Percentiles rank a stretch among this genome's conserved stretches.
phyloP scores from a whole-genome alignment of 768 basidiomycete species.

The Pisolithus orientalis region DNA sequence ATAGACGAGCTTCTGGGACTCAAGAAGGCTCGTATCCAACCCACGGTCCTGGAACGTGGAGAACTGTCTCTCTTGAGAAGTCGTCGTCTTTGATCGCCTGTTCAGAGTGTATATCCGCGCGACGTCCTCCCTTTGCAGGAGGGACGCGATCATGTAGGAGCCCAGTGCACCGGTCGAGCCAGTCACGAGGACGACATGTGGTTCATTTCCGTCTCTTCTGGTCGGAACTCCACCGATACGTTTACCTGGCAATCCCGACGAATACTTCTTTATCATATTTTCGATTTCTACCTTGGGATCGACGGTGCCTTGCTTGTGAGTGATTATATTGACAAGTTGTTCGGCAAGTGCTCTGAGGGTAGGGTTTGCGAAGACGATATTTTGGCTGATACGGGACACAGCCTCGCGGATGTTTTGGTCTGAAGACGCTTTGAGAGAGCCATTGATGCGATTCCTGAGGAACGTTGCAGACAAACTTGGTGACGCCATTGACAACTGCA shows the following conservation, averaged over 20 bases:
- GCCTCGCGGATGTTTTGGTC: constrained; percentile 23
- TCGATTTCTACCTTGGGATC: constrained; percentile 23
- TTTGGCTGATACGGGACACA: constrained; percentile 18
- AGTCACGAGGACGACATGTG: constrained; percentile 29
- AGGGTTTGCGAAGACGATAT: constrained; percentile 34
- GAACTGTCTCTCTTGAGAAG: constrained; percentile 23
- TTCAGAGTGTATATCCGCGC: constrained; percentile 29
- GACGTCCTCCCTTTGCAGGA: constrained; percentile 18
- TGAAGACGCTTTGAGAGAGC: constrained; percentile 24
- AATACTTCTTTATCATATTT: constrained; percentile 37
- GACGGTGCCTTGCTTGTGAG: neutral
- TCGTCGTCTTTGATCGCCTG: constrained; percentile 10
- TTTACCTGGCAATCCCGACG: constrained; percentile 8
- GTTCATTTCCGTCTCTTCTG: no score
- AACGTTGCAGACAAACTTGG: constrained; percentile 25
- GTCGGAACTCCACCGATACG: constrained; percentile 5
- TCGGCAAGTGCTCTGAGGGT: constrained; percentile 32
- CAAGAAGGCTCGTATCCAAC: constrained; percentile 23
- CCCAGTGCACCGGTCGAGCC: constrained; percentile 40
- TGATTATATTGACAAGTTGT: constrained; percentile 10
- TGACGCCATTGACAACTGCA: neutral
- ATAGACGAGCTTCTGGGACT: constrained; percentile 27
- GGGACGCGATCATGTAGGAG: constrained; percentile 26
- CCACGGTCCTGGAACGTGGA: constrained; percentile 29
- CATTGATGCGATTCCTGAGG: constrained; percentile 19